Conservation (phyloP, 805 yeast genomes). For the Metschnikowia borealis region DNA sequence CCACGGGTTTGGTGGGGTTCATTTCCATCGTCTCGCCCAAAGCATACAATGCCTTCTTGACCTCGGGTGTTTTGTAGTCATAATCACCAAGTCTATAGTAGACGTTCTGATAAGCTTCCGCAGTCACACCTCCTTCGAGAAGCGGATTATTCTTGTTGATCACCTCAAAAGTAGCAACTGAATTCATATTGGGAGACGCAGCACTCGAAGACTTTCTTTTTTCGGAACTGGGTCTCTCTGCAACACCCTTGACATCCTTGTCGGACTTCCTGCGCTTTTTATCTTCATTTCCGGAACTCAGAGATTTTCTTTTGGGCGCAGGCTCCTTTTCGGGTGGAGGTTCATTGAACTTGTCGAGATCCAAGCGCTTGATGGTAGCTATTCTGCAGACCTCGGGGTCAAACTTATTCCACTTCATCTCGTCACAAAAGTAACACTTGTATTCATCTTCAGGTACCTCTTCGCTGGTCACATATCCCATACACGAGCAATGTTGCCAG, state of each 20-base stretch:
- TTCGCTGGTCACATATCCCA: conserved; percentile 65
- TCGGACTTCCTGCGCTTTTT: conserved; percentile 27
- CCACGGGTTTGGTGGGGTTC: conserved; percentile 24
- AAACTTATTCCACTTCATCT: conserved; percentile 39
- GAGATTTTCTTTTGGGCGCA: conserved; percentile 16
- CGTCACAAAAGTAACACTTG: conserved; percentile 72
- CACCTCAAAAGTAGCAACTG: conserved; percentile 6
- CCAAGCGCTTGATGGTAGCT: conserved; percentile 30
- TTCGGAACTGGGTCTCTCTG: conserved; percentile 9
- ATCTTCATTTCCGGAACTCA: conserved; percentile 27
- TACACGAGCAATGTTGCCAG: conserved; percentile 95
- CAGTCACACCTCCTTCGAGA: conserved; percentile 36
- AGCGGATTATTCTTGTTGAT: conserved; percentile 43
- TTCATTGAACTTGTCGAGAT: conserved; percentile 23
- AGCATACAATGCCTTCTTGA: conserved; percentile 21
- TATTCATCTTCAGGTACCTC: conserved; percentile 78
- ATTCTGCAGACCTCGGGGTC: conserved; percentile 34
- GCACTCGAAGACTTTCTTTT: conserved; percentile 13
- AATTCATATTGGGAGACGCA: conserved; percentile 6
- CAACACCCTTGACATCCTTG: conserved; percentile 8
- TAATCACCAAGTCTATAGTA: conserved; percentile 45
- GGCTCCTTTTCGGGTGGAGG: conserved; percentile 14
- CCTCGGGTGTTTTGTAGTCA: conserved; percentile 40
- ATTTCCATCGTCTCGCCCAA: conserved; percentile 24
- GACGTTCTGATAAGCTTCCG: conserved; percentile 50